Base-by-base conservation (phyloP, 2,329 filamentous ascomycete species). In the Apiospora malaysiana region DNA sequence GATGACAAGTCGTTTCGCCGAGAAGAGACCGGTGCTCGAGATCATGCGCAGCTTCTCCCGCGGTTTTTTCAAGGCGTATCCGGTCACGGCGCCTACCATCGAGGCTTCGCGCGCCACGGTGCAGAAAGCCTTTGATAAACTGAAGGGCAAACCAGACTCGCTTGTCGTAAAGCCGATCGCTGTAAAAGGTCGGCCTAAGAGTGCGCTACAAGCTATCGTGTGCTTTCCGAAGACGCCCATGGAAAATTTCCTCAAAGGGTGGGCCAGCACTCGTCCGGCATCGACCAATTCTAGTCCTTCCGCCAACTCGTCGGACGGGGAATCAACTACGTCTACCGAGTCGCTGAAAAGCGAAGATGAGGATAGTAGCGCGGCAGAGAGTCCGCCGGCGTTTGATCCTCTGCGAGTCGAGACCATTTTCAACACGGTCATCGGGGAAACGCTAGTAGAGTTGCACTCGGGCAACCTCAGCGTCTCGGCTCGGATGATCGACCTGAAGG, bases 11-110 rank as follows among this genome's bases (percentile, higher is more conserved):
- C 37, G 56, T 10, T 63, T 63, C 21, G 5, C 7, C 1, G 56
- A 40, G 0, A 63, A 23, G 4, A 63, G 9, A 21, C 5, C 21
- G 27, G 56, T 63, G 56, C 32, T 63, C 3, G 56, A 63, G 1
- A 63, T 63, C 9, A 63, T 63, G 56, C 56, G 56, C 32, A 63
- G 56, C 32, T 63, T 63, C 56, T 63, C 32, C 56, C 8, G 18
- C 4, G 56, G 27, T 4, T 63, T 63, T 4, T 12, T 23, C 9
- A 40, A 7, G 32, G 56, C 56, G 0, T 63, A 12, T 21, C 56
- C 56, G 8, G 2, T 12, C 32, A 21, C 18, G 7, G 27, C 37
- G 56, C 21, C 9, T 12, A 12, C 18, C 6, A 40, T 63, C 21
- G 32, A 63, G 8, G 56, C 18, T 12, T 4, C 56, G 18, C 56